A percentile compares a stretch with the other conserved stretches of the same genome.
Conservation (phyloP, 306 rosid species). For the Prunus armeniaca region DNA sequence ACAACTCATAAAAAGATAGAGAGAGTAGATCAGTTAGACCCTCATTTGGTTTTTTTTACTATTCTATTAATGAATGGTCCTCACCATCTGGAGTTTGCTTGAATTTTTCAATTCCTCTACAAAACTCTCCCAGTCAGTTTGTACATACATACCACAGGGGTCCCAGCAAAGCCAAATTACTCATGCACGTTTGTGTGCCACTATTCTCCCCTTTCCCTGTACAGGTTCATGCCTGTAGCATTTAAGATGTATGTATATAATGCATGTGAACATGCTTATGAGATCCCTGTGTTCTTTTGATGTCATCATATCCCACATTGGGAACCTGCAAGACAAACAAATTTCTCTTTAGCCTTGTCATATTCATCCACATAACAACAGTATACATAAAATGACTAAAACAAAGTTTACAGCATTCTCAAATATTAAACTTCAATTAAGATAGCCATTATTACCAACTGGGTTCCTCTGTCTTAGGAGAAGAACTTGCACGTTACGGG, state of each 20-base stretch:
- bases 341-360: slow-evolving; percentile 6
- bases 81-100: not conserved
- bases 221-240: slow-evolving; percentile 33
- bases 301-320: slow-evolving; percentile 34
- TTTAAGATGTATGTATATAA: slow-evolving; percentile 30
- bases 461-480: too few relatives aligned
- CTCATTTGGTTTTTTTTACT: not conserved
- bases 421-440: not conserved
- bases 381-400: not conserved
- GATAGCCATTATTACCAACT: not conserved
- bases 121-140: not conserved
- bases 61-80: not conserved
- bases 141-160: not conserved
- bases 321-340: slow-evolving; percentile 34
- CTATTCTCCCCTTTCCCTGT: not conserved
- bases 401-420: not conserved
- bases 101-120: not conserved
- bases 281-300: slow-evolving; percentile 21
- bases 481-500: too few relatives aligned
- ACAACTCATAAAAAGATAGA: not conserved
- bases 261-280: slow-evolving; percentile 37
- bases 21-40: not conserved
- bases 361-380: not conserved
- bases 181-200: slow-evolving; percentile 19
- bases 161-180: slow-evolving; percentile 4